phyloP scores from a whole-genome alignment of 305 asterid genomes.

The Withania somnifera region DNA sequence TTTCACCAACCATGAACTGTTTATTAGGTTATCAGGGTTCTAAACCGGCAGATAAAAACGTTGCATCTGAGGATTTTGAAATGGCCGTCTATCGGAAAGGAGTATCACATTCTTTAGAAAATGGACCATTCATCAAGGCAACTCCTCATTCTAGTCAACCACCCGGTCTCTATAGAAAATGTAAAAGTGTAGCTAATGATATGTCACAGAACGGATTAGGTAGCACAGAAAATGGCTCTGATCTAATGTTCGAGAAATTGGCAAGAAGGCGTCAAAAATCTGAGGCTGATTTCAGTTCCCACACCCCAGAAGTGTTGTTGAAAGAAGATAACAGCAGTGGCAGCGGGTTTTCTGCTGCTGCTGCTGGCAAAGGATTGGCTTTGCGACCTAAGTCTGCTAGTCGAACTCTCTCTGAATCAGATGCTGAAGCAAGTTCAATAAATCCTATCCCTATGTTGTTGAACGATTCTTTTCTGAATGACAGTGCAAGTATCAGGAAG shows the following conservation, averaged over 20 bases:
- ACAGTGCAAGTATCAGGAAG: conserved; percentile 44
- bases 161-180: conserved; percentile 46
- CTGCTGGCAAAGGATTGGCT: conserved; percentile 60
- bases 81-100: conserved; percentile 45
- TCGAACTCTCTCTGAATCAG: conserved; percentile 23
- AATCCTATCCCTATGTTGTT: conserved; percentile 27
- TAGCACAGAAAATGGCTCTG: conserved; percentile 24
- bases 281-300: conserved; percentile 35
- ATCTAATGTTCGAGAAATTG: conserved; percentile 36
- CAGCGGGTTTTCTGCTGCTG: conserved; percentile 35
- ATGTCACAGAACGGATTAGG: conserved; percentile 33
- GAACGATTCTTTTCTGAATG: conserved; percentile 41
- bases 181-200: conserved; percentile 54
- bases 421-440: conserved; percentile 36
- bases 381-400: conserved; percentile 47
- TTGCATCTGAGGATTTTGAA: conserved; percentile 41
- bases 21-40: conserved; percentile 54
- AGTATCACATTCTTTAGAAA: conserved; percentile 38
- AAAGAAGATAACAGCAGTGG: conserved; percentile 47
- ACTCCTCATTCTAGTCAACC: conserved; percentile 29
- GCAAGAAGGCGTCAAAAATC: conserved; percentile 55
- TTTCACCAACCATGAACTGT: conserved; percentile 50
- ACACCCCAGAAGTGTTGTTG: conserved; percentile 52
- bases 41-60: conserved; percentile 22
- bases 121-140: conserved; percentile 27